Percentiles rank a stretch among this genome's conserved stretches.
phyloP scores from a whole-genome alignment of 2,329 filamentous ascomycete species.

The Talaromyces piceae region DNA sequence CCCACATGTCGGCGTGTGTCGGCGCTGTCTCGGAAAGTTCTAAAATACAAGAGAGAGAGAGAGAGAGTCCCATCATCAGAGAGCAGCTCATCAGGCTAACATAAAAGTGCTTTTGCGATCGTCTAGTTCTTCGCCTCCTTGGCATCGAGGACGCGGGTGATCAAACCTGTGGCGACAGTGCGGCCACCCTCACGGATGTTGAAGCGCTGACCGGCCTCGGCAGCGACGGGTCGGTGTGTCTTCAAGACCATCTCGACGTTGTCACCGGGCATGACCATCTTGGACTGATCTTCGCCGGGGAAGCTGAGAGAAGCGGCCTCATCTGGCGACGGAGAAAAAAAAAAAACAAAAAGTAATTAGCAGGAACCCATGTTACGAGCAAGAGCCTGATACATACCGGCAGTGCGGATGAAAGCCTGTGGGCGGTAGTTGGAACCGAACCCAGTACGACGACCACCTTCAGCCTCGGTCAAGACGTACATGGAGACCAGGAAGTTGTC shows the following conservation, averaged over 20 bases:
- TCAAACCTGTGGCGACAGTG: conserved; percentile 75
- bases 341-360: too few species aligned
- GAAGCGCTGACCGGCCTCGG: conserved; percentile 91
- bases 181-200: conserved; percentile 96
- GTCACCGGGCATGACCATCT: conserved; percentile 96
- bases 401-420: conserved; percentile 91
- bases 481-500: conserved; percentile 89
- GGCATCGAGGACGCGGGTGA: conserved; percentile 59
- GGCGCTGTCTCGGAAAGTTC: conserved; percentile 25
- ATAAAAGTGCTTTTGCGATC: neutral
- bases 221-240: conserved; percentile 74
- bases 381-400: conserved; percentile 67
- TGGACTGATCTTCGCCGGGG: conserved; percentile 71
- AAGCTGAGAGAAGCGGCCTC: conserved; percentile 71
- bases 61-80: conserved; percentile 4
- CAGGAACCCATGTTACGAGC: too few species aligned
- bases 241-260: conserved; percentile 95
- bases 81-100: conserved; percentile 8
- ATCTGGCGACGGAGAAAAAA: conserved; percentile 31
- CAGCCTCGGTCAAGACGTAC: conserved; percentile 96
- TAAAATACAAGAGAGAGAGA: conserved; percentile 9
- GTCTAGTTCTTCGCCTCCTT: conserved; percentile 17
- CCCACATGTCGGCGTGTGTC: conserved; percentile 27
- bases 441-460: conserved; percentile 93
- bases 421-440: conserved; percentile 96